A percentile compares a stretch with the other conserved stretches of the same genome.
Conservation (phyloP, 106 monocot genomes). For the Platanthera zijinensis region DNA sequence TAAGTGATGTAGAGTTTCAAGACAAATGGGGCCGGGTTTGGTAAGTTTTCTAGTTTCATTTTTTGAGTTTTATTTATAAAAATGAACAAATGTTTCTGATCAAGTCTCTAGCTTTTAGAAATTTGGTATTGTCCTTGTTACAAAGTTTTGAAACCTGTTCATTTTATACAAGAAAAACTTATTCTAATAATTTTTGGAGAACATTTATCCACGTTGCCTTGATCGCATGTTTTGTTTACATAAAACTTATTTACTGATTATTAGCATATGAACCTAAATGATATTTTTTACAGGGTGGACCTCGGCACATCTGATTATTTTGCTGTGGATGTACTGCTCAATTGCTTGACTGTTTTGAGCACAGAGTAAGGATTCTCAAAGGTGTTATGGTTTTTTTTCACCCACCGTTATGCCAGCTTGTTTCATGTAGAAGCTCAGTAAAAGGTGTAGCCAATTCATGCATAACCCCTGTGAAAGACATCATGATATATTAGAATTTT, state of each 20-base stretch:
- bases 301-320: conserved; percentile 90
- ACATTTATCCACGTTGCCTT: not conserved
- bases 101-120: too few species aligned
- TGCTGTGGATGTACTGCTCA: conserved; percentile 86
- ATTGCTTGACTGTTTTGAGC: conserved; percentile 78
- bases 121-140: too few species aligned
- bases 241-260: not conserved
- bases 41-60: conserved; percentile 27
- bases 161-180: not conserved
- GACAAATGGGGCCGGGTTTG: conserved; percentile 95
- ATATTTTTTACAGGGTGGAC: conserved; percentile 67
- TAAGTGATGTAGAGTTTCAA: conserved; percentile 90
- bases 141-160: too few species aligned
- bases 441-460: not conserved
- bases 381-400: not conserved
- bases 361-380: conserved; percentile 58
- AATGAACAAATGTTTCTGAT: too few species aligned
- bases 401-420: not conserved
- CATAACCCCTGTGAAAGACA: not conserved
- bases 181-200: not conserved
- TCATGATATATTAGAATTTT: not conserved
- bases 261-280: not conserved
- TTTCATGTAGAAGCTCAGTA: not conserved
- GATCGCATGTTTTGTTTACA: not conserved
- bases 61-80: too few species aligned